A percentile compares a stretch with the other conserved stretches of the same genome.
Evolutionary conservation across 2,329 filamentous ascomycete genomes (phyloP).

Genomic region (Stemphylium beticola): DNA sequence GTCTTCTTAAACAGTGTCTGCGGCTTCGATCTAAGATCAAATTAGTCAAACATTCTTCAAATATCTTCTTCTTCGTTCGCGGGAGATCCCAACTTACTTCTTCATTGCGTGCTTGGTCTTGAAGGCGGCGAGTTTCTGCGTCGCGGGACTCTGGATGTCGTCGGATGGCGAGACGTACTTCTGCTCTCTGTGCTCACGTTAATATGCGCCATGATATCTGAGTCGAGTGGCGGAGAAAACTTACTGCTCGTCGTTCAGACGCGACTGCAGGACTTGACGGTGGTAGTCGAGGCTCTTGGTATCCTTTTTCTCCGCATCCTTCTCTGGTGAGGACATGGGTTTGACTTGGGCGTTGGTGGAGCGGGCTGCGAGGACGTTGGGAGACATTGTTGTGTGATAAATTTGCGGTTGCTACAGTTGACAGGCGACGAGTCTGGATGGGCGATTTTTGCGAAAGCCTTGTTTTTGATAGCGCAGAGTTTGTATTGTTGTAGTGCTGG

Average conservation of each 20-base stretch:
- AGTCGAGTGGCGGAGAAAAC: constrained; percentile 32
- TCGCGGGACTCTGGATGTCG: constrained; percentile 85
- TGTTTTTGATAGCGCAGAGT: neutral
- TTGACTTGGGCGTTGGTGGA: constrained; percentile 65
- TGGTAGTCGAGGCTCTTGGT: constrained; percentile 70
- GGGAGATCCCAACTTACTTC: constrained; percentile 55
- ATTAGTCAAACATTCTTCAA: constrained; percentile 17
- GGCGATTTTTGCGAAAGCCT: neutral
- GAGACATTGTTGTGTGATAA: constrained; percentile 56
- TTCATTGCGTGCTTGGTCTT: constrained; percentile 81
- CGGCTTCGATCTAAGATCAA: constrained; percentile 42
- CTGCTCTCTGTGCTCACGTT: constrained; percentile 49
- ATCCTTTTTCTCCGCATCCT: constrained; percentile 38
- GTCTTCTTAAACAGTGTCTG: constrained; percentile 52
- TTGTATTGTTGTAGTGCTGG: neutral
- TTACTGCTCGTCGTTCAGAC: constrained; percentile 71
- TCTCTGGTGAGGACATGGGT: constrained; percentile 29
- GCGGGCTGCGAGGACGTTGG: constrained; percentile 68
- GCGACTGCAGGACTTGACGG: constrained; percentile 74
- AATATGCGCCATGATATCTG: constrained; percentile 11
- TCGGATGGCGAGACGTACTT: constrained; percentile 85
- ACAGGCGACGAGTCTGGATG: neutral
- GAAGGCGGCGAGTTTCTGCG: constrained; percentile 79
- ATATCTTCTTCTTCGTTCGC: neutral
- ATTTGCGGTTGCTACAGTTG: neutral